phyloP scores from a whole-genome alignment of 2,329 filamentous ascomycete species.

The Capronia coronata region DNA sequence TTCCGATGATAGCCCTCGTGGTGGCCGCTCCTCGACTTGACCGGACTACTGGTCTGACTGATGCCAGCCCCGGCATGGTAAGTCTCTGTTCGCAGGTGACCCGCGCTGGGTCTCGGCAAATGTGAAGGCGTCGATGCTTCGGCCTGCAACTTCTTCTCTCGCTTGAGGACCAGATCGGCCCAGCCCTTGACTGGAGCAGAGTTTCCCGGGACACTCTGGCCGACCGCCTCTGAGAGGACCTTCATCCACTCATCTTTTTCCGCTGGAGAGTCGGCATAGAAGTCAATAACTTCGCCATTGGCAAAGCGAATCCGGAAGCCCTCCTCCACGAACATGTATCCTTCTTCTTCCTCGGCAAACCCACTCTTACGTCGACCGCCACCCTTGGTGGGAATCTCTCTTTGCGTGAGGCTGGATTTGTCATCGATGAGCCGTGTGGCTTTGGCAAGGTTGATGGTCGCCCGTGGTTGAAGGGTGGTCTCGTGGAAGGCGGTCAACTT shows the following conservation, averaged over 20 bases:
- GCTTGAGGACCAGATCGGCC: slow-evolving; percentile 54
- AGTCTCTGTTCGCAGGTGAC: slow-evolving; percentile 28
- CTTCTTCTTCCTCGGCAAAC: slow-evolving; percentile 96
- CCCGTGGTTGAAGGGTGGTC: slow-evolving; percentile 86
- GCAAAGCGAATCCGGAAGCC: slow-evolving; percentile 98
- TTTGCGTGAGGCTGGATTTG: slow-evolving; percentile 72
- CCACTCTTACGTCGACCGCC: slow-evolving; percentile 83
- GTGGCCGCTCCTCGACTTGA: slow-evolving; percentile 14
- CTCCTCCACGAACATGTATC: slow-evolving; percentile 99
- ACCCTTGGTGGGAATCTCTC: slow-evolving; percentile 68
- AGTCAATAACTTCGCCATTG: slow-evolving; percentile 97
- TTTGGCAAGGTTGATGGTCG: slow-evolving; percentile 93
- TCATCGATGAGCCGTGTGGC: slow-evolving; percentile 92
- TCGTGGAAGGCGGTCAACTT: slow-evolving; percentile 96
- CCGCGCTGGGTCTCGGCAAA: slow-evolving; percentile 12
- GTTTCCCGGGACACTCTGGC: slow-evolving; percentile 39
- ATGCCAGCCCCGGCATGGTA: slow-evolving; percentile 23
- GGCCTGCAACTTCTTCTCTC: slow-evolving; percentile 34
- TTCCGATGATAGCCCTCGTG: slow-evolving; percentile 25
- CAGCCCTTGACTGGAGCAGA: slow-evolving; percentile 47
- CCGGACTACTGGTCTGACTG: slow-evolving; percentile 26
- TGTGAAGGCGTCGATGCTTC: slow-evolving; percentile 9
- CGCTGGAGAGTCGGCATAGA: slow-evolving; percentile 82
- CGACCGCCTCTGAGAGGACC: slow-evolving; percentile 66
- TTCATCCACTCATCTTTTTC: slow-evolving; percentile 96